Conservation (phyloP, 306 rosid species). For the Purshia tridentata region DNA sequence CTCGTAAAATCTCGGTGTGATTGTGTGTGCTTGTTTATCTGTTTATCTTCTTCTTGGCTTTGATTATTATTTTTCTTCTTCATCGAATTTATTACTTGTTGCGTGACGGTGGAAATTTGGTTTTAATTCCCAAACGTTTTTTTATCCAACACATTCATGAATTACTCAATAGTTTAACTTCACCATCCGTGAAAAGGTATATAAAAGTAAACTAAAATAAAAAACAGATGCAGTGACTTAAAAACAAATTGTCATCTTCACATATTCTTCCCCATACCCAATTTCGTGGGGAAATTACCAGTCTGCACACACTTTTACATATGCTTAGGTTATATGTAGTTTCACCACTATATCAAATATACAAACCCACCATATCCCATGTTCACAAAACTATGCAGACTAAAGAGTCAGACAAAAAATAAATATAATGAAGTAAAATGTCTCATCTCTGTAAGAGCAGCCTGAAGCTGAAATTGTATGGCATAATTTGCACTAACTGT, state of each 20-base stretch:
- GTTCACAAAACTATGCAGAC: constrained; percentile 13
- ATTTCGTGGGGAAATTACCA: neutral
- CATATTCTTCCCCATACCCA: constrained; percentile 16
- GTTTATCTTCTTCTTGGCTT: too few species aligned
- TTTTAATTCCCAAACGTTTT: too few species aligned
- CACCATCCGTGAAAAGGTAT: neutral
- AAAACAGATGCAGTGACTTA: too few species aligned
- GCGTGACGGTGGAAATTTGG: too few species aligned
- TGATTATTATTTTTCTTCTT: too few species aligned
- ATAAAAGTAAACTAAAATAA: neutral
- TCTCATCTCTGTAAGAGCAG: constrained; percentile 57
- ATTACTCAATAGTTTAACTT: neutral
- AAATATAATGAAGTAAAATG: neutral
- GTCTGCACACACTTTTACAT: constrained; percentile 15
- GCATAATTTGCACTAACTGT: constrained; percentile 61
- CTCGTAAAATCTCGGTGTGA: too few species aligned
- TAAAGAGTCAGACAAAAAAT: constrained; percentile 9
- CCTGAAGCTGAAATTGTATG: constrained; percentile 81
- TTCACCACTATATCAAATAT: constrained; percentile 29
- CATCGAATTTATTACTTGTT: too few species aligned
- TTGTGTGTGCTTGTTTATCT: too few species aligned
- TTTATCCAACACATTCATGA: too few species aligned
- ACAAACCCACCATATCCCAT: constrained; percentile 25
- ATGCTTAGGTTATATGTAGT: constrained; percentile 23
- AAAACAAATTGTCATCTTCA: neutral